Conservation (phyloP, 306 rosid species). For the Abrus pulchellus region DNA sequence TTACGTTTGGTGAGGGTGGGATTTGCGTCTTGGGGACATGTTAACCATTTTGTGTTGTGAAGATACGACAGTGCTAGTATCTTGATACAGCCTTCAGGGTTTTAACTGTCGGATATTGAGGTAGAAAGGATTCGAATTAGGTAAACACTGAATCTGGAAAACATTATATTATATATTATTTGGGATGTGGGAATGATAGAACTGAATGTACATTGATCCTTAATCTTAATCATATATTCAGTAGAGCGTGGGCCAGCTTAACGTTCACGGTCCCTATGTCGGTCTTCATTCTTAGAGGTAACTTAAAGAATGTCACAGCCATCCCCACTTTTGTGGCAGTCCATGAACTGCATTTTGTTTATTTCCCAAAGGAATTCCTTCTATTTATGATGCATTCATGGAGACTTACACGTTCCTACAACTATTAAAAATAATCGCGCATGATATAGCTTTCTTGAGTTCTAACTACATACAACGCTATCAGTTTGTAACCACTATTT, state of each 20-base stretch:
- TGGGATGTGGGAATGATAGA: constrained; percentile 24
- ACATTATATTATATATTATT: background rate
- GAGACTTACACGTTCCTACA: constrained; percentile 59
- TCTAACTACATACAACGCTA: no score
- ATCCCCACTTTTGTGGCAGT: constrained; percentile 63
- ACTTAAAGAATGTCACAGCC: constrained; percentile 51
- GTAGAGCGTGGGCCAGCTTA: constrained; percentile 57
- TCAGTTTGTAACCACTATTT: no score
- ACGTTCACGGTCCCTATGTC: constrained; percentile 55
- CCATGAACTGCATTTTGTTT: constrained; percentile 45
- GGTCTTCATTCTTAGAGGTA: constrained; percentile 3
- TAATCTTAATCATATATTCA: constrained; percentile 8
- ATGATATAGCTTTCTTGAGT: background rate
- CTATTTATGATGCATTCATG: constrained; percentile 31
- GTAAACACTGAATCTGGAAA: constrained; percentile 11
- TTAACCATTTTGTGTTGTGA: background rate
- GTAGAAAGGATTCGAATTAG: background rate
- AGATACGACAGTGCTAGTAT: no score
- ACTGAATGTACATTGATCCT: constrained; percentile 15
- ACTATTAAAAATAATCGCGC: constrained; percentile 24
- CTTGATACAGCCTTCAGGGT: background rate
- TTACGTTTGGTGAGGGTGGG: no score
- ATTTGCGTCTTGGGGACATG: background rate
- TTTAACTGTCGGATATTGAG: background rate
- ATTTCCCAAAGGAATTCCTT: constrained; percentile 44